A percentile compares a stretch with the other conserved stretches of the same genome.
These are phyloP conservation scores for Verticillium nonalfalfae DNA, from an alignment of 2,329 filamentous ascomycete species.

Conservation along the genomic window DNA sequence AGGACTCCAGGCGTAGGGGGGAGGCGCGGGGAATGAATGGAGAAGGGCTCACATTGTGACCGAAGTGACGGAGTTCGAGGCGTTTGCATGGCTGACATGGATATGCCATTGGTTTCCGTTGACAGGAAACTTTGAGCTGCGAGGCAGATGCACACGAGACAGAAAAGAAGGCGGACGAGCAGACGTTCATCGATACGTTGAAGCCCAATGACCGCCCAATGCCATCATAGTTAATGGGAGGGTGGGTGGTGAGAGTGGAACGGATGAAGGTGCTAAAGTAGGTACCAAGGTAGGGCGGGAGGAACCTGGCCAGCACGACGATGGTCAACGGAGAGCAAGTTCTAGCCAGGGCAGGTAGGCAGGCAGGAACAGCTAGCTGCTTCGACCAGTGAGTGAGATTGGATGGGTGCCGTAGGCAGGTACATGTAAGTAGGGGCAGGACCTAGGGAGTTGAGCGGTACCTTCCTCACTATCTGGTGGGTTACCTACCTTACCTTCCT, in stretches of 20 bases:
- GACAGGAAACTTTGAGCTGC: neutral
- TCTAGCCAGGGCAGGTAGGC: neutral
- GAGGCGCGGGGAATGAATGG: neutral
- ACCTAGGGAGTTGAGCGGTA: too few relatives aligned
- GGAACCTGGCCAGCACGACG: neutral
- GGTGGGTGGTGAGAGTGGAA: neutral
- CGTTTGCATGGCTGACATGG: neutral
- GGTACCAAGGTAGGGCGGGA: neutral
- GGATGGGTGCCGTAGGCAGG: neutral
- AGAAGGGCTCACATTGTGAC: neutral
- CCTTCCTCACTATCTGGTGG: too few relatives aligned
- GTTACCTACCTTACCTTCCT: too few relatives aligned
- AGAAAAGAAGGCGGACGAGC: neutral
- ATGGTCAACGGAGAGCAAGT: neutral
- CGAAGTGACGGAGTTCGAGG: neutral
- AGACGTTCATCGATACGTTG: neutral
- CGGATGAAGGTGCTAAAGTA: neutral
- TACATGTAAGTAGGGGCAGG: too few relatives aligned
- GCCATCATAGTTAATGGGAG: neutral
- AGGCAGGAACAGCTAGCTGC: neutral
- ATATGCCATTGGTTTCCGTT: neutral
- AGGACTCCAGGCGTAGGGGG: too few relatives aligned
- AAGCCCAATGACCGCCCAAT: neutral
- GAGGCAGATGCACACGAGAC: neutral
- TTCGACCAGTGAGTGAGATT: neutral